A percentile compares a stretch with the other conserved stretches of the same genome.
Conservation (phyloP, 1,284 basidiomycete genomes). For the Irpex sp. region DNA sequence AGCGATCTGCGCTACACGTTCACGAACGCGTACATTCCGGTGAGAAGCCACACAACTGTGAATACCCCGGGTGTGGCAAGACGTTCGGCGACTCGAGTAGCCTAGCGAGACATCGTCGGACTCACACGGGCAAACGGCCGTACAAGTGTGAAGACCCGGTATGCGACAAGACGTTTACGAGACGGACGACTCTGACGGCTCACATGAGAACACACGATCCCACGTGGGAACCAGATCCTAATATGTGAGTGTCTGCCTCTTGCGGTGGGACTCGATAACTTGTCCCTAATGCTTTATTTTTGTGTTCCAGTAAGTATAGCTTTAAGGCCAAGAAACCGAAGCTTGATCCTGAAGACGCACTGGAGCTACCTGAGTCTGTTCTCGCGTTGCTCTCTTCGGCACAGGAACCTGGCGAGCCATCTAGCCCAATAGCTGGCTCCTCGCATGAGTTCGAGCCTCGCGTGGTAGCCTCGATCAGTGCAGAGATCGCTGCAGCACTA, state of each 20-base stretch:
- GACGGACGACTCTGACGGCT: slow-evolving; percentile 73
- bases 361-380: slow-evolving; percentile 62
- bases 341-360: slow-evolving; percentile 39
- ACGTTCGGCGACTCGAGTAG: slow-evolving; percentile 88
- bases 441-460: slow-evolving; percentile 45
- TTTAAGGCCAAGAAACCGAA: slow-evolving; percentile 69
- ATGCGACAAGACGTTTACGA: slow-evolving; percentile 83
- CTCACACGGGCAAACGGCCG: slow-evolving; percentile 80
- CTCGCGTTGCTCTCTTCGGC: slow-evolving; percentile 43
- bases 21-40: slow-evolving; percentile 86
- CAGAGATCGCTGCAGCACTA: slow-evolving; percentile 71
- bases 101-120: slow-evolving; percentile 83
- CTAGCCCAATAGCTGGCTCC: not conserved
- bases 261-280: too few species aligned
- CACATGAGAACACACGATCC: slow-evolving; percentile 85
- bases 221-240: slow-evolving; percentile 75
- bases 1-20: slow-evolving; percentile 85
- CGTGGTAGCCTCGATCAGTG: slow-evolving; percentile 61
- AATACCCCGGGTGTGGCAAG: slow-evolving; percentile 79
- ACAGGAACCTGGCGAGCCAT: slow-evolving; percentile 12
- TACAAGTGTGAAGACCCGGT: slow-evolving; percentile 77
- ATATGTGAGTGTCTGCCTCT: slow-evolving; percentile 49
- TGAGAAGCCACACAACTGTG: slow-evolving; percentile 85
- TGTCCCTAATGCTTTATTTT: too few species aligned
- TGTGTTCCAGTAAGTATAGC: slow-evolving; percentile 56